phyloP scores from a whole-genome alignment of 2,329 filamentous ascomycete genomes.

The Zymoseptoria pseudotritici region DNA sequence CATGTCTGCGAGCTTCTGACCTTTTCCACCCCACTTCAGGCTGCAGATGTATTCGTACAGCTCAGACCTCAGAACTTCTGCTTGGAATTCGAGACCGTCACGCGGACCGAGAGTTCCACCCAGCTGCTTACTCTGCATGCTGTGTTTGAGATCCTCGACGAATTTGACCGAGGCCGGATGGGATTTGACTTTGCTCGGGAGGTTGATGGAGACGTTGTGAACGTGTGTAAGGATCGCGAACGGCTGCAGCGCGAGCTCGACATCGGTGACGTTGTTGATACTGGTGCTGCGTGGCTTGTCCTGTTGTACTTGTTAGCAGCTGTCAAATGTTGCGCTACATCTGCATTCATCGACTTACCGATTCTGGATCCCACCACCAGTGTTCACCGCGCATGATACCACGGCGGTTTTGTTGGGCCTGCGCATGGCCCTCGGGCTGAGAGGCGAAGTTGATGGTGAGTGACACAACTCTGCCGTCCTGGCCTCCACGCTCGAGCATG shows the following conservation, averaged over 20 bases:
- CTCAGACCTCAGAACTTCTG: conserved; percentile 1
- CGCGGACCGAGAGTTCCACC: not conserved
- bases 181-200: conserved; percentile 13
- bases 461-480: conserved; percentile 16
- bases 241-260: conserved; percentile 23
- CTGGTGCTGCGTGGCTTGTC: conserved; percentile 16
- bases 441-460: conserved; percentile 20
- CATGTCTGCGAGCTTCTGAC: not conserved
- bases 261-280: conserved; percentile 19
- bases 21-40: not conserved
- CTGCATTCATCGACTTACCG: not conserved
- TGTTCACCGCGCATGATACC: conserved; percentile 10
- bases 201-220: conserved; percentile 20
- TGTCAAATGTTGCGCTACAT: not conserved
- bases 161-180: conserved; percentile 15
- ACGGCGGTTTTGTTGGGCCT: not conserved
- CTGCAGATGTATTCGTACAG: not conserved
- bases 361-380: conserved; percentile 20
- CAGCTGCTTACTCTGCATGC: conserved; percentile 12
- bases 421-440: not conserved
- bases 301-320: not conserved
- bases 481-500: conserved; percentile 16
- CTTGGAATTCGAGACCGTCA: not conserved
- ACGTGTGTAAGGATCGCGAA: conserved; percentile 18
- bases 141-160: conserved; percentile 10